Base-by-base conservation (phyloP, 129 eudicot species). In the Helianthus tuberosus region DNA sequence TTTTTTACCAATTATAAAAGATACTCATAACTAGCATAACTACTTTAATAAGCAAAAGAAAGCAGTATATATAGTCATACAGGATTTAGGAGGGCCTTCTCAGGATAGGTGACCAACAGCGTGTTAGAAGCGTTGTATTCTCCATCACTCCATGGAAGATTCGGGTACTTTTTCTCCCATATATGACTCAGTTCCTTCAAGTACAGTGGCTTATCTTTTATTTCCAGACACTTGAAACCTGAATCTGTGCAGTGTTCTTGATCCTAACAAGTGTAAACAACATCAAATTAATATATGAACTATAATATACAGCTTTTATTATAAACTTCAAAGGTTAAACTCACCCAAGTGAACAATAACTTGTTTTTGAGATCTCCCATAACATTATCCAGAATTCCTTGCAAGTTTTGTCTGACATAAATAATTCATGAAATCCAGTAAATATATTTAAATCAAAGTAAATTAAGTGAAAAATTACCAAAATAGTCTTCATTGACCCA, bases 281-380 rank as follows among this genome's bases (percentile, higher is more conserved):
- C 50, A 44, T 11, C 38, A 70, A 58, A 16, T 15, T 38, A 16
- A 35, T 15, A 3, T 10, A 49, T 17, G 29, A 54, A 16, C 5
- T 1, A 27, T 29, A 36, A 6, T 1, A 38, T 10, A 8, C 20
- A 38, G 43, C 8, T 20, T 20, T 20, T 20, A 20, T 0, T 38
- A 38, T 38, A 38, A 4, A 4, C 7, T 38, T 38, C 10, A 11
- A 27, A 59, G 41, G 12, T 60, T 27, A 29, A 60, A 53, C 93
- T 75, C 76, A 92, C 94, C 96, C 91, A 89, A 4, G 87, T 78
- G 67, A 92, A 92, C 41, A 82, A 35, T 11, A 92, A 54, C 83
- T 79, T 83, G 71, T 32, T 81, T 64, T 57, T 73, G 13, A 68
- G 15, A 9, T 64, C 82, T 47, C 84, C 87, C 50, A 84, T 71